phyloP scores from a whole-genome alignment of 345 rosid species.

The Raphanus raphanistrum region DNA sequence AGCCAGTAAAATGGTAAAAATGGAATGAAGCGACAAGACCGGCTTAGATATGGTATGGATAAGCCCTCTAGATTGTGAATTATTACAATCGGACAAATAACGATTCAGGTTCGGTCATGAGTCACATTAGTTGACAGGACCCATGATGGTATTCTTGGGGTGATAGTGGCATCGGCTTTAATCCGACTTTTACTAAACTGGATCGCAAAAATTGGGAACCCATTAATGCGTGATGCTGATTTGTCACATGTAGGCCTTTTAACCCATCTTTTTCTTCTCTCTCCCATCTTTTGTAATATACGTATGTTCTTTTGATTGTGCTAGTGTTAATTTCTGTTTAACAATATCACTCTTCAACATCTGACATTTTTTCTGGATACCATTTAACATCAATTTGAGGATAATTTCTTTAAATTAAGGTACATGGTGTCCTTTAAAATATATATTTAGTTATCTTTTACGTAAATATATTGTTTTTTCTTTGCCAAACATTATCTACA shows the following conservation, averaged over 20 bases:
- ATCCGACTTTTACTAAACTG: constrained; percentile 3
- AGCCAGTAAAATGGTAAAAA: not conserved
- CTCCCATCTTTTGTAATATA: too few species aligned
- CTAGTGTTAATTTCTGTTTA: too few species aligned
- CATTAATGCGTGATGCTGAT: constrained; percentile 12
- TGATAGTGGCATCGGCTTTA: constrained; percentile 8
- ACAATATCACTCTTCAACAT: too few species aligned
- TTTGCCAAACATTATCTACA: too few species aligned
- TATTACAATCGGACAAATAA: constrained; percentile 11
- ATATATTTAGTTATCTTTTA: too few species aligned
- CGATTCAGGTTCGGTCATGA: constrained; percentile 23
- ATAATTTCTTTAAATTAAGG: too few species aligned
- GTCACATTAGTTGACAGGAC: constrained; percentile 30
- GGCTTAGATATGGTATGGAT: not conserved
- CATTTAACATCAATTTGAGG: too few species aligned
- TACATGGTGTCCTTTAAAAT: too few species aligned
- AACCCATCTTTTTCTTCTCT: too few species aligned
- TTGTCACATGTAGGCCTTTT: not conserved
- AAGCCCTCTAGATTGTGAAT: not conserved
- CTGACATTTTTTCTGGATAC: too few species aligned
- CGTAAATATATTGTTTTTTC: too few species aligned
- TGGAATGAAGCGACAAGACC: not conserved
- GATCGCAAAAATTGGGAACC: constrained; percentile 4
- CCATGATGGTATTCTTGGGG: constrained; percentile 19
- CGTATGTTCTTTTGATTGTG: too few species aligned